Evolutionary conservation across 2,329 filamentous ascomycete genomes (phyloP).

Genomic region (Microcyclosporella mali): DNA sequence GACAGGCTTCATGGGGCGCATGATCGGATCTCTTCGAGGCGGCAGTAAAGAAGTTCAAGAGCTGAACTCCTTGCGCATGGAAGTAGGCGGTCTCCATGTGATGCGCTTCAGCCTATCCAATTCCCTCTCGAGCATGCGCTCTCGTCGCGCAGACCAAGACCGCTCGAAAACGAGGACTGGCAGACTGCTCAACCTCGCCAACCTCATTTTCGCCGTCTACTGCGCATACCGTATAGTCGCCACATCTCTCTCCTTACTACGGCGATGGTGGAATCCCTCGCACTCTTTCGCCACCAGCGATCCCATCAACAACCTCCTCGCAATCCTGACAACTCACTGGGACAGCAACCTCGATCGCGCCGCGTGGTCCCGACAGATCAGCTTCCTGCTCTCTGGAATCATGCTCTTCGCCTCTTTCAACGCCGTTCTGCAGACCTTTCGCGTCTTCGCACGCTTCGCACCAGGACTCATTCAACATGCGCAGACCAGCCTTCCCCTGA

Average conservation of each 20-base stretch:
- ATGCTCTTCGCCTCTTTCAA: conserved; percentile 78
- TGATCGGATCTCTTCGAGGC: conserved; percentile 65
- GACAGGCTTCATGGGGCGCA: conserved; percentile 63
- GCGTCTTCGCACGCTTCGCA: conserved; percentile 69
- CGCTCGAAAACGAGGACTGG: conserved; percentile 63
- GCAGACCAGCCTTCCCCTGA: conserved; percentile 70
- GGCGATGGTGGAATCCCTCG: conserved; percentile 45
- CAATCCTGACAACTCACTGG: conserved; percentile 74
- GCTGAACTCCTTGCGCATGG: conserved; percentile 56
- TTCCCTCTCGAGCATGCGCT: conserved; percentile 58
- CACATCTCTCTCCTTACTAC: conserved; percentile 61
- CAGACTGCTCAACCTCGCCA: conserved; percentile 55
- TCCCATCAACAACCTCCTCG: conserved; percentile 76
- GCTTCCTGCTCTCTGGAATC: conserved; percentile 73
- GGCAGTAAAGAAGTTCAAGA: conserved; percentile 52
- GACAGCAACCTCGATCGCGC: conserved; percentile 75
- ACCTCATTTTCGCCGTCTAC: conserved; percentile 70
- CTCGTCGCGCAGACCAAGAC: conserved; percentile 56
- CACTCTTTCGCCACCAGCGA: conserved; percentile 63
- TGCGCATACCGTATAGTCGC: conserved; percentile 77
- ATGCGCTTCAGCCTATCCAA: conserved; percentile 69
- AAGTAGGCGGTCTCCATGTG: conserved; percentile 71
- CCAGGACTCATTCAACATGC: conserved; percentile 66
- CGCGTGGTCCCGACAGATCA: conserved; percentile 79
- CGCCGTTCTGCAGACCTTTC: conserved; percentile 77